phyloP scores from a whole-genome alignment of 768 basidiomycete genomes.

The Termitomyces sp. region DNA sequence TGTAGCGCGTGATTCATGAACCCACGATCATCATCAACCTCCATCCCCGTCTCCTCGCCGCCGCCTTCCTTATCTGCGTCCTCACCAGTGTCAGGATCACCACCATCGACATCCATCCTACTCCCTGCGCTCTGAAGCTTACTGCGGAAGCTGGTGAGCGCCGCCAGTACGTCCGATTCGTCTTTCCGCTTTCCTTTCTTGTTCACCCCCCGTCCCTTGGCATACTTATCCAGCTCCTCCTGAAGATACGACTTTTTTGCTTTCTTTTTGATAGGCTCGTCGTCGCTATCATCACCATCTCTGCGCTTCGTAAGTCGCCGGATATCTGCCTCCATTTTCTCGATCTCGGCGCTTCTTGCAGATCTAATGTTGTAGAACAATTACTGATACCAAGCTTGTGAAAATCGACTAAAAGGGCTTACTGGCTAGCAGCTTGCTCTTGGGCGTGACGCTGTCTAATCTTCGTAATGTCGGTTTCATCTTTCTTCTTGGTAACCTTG shows the following conservation, averaged over 20 bases:
- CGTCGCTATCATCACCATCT: conserved; percentile 57
- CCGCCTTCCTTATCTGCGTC: conserved; percentile 19
- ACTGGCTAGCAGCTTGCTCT: conserved; percentile 67
- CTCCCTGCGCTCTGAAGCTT: conserved; percentile 50
- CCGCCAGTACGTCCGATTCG: conserved; percentile 68
- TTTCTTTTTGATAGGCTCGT: conserved; percentile 56
- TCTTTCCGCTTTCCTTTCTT: conserved; percentile 57
- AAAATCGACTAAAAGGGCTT: conserved; percentile 11
- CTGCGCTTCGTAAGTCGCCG: conserved; percentile 67
- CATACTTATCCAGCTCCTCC: conserved; percentile 81
- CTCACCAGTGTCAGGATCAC: conserved; percentile 19
- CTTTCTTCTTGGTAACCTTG: conserved; percentile 30
- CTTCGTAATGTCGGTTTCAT: conserved; percentile 55
- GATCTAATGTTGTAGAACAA: conserved; percentile 34
- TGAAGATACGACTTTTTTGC: conserved; percentile 69
- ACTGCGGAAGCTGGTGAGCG: conserved; percentile 66
- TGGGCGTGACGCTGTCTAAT: conserved; percentile 75
- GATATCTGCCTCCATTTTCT: conserved; percentile 86
- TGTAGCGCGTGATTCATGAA: conserved; percentile 71
- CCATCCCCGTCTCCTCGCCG: conserved; percentile 53
- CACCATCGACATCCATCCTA: conserved; percentile 21
- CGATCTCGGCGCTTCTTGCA: conserved; percentile 71
- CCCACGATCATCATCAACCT: conserved; percentile 74
- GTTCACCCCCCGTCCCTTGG: conserved; percentile 57
- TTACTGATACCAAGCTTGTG: neutral